Evolutionary conservation across 2,329 filamentous ascomycete species (phyloP), one percentile per base, ranked within the genome.

Genomic region (Cladosporium sp.): DNA sequence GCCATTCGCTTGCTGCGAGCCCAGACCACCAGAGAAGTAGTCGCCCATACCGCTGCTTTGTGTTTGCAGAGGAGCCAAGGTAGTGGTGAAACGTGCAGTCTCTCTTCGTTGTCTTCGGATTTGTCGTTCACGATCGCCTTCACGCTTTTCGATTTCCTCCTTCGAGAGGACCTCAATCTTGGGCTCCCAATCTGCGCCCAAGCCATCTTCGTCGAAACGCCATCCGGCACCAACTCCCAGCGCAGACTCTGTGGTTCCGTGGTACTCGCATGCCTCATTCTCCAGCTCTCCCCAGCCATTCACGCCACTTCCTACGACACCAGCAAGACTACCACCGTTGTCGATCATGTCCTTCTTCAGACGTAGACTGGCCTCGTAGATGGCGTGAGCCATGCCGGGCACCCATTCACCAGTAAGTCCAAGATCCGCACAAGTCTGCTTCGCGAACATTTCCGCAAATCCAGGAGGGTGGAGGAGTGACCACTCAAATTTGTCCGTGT

Each of bases 401-500:
- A 96, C 85, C 91, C 94, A 99, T 75, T 99, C 94, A 45, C 91
- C 91, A 6, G 87, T 82, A 54, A 99, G 78, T 6, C 93, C 93
- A 8, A 99, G 79, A 70, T 99, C 94, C 25, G 91, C 89, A 70
- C 94, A 97, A 0, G 94, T 97, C 63, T 91, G 85, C 70, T 90
- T 91, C 34, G 94, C 92, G 71, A 97, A 97, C 12, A 88, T 85
- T 72, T 99, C 93, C 0, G 94, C 91, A 40, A 93, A 91, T 20
- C 93, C 93, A 1, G 91, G 89, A 2, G 92, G 91, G 68, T 97
- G 92, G 17, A 96, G 80, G 19, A 99, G 78, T 4, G 93, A 97
- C 93, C 93, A 97, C 72, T 97, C 93, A 63, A 99, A 97, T 69
- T 92, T 96, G 79, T 99, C 94, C 3, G 90, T 95, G 73, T 97